Conservation (phyloP, 2,329 filamentous ascomycete genomes). For the Alternaria novae-zelandiae region DNA sequence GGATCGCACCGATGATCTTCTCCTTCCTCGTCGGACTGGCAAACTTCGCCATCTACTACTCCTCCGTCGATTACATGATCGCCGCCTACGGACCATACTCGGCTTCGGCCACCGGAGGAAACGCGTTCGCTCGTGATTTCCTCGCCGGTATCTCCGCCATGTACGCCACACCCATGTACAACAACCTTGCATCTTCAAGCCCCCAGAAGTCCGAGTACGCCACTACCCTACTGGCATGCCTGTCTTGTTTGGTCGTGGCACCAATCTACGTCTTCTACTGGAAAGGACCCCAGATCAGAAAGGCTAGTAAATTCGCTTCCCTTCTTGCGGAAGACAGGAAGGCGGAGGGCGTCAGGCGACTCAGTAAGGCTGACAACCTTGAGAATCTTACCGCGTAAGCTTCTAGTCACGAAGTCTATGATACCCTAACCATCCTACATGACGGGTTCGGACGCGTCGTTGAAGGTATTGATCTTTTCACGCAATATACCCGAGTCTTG, state of each 20-base stretch:
- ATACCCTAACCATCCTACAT: background rate
- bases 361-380: slow-evolving; percentile 29
- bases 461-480: background rate
- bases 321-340: slow-evolving; percentile 35
- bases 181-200: slow-evolving; percentile 43
- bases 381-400: slow-evolving; percentile 15
- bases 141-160: slow-evolving; percentile 73
- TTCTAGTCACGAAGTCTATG: background rate
- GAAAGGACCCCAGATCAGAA: slow-evolving; percentile 62
- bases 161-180: slow-evolving; percentile 65
- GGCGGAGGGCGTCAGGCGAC: slow-evolving; percentile 19
- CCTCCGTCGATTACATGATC: slow-evolving; percentile 80
- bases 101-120: slow-evolving; percentile 76
- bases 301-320: slow-evolving; percentile 59
- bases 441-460: background rate
- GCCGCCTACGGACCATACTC: slow-evolving; percentile 74
- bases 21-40: slow-evolving; percentile 72
- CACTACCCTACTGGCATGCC: slow-evolving; percentile 59
- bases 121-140: slow-evolving; percentile 76
- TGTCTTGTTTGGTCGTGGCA: slow-evolving; percentile 53
- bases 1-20: slow-evolving; percentile 72
- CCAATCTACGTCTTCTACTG: slow-evolving; percentile 55
- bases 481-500: background rate
- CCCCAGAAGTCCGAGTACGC: slow-evolving; percentile 54
- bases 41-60: slow-evolving; percentile 74